Base-by-base conservation (phyloP, 2,329 filamentous ascomycete genomes). In the Boeremia lycopersici region DNA sequence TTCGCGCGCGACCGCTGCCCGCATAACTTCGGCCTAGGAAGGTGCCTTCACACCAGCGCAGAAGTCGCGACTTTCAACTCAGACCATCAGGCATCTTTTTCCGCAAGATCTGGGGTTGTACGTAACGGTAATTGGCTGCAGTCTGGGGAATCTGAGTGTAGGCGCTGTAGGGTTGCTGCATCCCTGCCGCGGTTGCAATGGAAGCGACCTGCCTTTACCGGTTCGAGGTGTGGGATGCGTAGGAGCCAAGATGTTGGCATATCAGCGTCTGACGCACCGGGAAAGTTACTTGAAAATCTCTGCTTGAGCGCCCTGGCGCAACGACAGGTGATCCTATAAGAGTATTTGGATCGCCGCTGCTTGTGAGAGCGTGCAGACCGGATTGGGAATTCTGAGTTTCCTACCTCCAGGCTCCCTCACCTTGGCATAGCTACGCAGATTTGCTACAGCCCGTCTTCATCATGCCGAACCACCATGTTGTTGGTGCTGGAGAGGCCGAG, bases 391-490 rank as follows among this genome's bases (percentile, higher is more conserved):
- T 29, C 29, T 36, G 23, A 42, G 31, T 25, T 19, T 17, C 35
- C 17, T 29, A 29, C 35, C 19, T 25, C 34, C 23, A 45, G n/a
- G 23, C 33, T 47, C 25, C 7, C 29, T 15, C 11, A 25, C 35
- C 19, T 31, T 23, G 35, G 23, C 40, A 35, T 17, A 13, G 19
- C 15, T 48, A 19, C 25, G 28, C n/a, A 39, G 25, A n/a, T 41
- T 48, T 38, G 48, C 35, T 36, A 43, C 42, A 5, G 25, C 36
- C 29, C 30, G 12, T 17, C 30, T 29, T 39, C 31, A 43, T 17
- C n/a, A 68, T 68, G 65, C 62, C 63, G 17, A 68, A 68, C 42
- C 63, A 62, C 41, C 61, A 67, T 38, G 46, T 65, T 31, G 57
- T 55, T 13, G 54, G 65, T 31, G 35, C 47, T 28, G 53, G 53